Conservation (phyloP, 2,329 filamentous ascomycete species). For the Fusarium humuli region DNA sequence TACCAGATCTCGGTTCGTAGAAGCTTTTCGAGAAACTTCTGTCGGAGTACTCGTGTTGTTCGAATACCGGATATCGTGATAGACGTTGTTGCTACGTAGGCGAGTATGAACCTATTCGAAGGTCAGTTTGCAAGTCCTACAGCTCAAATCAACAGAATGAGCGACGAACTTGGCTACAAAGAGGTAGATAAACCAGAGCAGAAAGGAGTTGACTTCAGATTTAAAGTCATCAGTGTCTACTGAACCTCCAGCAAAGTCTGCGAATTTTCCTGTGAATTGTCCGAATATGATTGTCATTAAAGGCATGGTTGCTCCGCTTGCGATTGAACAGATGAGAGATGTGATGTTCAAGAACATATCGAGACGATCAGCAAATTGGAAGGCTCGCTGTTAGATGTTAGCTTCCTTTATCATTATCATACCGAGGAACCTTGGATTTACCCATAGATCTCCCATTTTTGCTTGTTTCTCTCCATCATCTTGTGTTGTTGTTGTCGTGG, state of each 20-base stretch:
- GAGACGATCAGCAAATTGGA: slow-evolving; percentile 31
- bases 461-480: slow-evolving; percentile 9
- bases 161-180: slow-evolving; percentile 26
- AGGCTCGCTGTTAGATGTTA: slow-evolving; percentile 20
- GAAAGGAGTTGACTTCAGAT: slow-evolving; percentile 18
- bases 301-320: slow-evolving; percentile 20
- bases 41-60: slow-evolving; percentile 28
- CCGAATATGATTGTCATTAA: slow-evolving; percentile 35
- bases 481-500: slow-evolving; percentile 5
- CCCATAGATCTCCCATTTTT: slow-evolving; percentile 22
- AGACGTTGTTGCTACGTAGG: slow-evolving; percentile 13
- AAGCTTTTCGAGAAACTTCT: slow-evolving; percentile 18
- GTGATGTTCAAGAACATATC: slow-evolving; percentile 28
- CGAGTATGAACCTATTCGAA: neutral
- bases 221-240: slow-evolving; percentile 8
- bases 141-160: too few species aligned
- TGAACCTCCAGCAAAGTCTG: slow-evolving; percentile 22
- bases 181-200: slow-evolving; percentile 35
- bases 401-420: neutral
- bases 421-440: neutral
- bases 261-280: slow-evolving; percentile 25
- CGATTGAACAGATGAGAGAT: slow-evolving; percentile 23
- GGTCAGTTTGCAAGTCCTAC: too few species aligned
- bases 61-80: slow-evolving; percentile 27
- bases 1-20: slow-evolving; percentile 35